phyloP scores from a whole-genome alignment of 2,329 filamentous ascomycete species.

The Fusarium sp. region DNA sequence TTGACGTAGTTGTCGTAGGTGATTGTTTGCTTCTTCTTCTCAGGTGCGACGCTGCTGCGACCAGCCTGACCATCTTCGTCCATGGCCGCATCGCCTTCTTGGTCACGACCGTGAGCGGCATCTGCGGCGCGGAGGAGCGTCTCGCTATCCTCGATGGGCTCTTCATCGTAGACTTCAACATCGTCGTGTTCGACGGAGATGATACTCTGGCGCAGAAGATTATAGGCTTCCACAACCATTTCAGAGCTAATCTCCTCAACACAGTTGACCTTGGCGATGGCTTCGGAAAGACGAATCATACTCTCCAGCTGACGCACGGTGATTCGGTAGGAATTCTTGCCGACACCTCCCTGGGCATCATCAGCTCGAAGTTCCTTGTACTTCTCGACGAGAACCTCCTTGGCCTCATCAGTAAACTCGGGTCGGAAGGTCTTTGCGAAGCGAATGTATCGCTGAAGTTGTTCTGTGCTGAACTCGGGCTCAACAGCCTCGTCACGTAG shows the following conservation, averaged over 20 bases:
- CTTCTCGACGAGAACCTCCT: conserved; percentile 84
- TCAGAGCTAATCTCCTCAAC: conserved; percentile 86
- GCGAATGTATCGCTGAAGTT: conserved; percentile 95
- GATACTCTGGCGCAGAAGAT: conserved; percentile 91
- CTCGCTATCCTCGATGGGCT: conserved; percentile 59
- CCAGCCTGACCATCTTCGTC: conserved; percentile 55
- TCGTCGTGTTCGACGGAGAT: conserved; percentile 99
- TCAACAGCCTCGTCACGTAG: conserved; percentile 90
- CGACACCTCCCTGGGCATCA: conserved; percentile 92
- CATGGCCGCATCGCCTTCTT: conserved; percentile 61
- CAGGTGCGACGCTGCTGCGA: conserved; percentile 53
- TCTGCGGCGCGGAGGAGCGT: conserved; percentile 58
- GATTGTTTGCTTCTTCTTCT: conserved; percentile 81
- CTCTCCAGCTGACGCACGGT: conserved; percentile 96
- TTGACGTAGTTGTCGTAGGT: conserved; percentile 95
- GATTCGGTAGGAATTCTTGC: conserved; percentile 95
- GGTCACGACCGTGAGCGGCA: conserved; percentile 59
- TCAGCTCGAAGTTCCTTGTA: conserved; percentile 96
- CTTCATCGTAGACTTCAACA: conserved; percentile 87
- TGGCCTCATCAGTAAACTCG: conserved; percentile 89
- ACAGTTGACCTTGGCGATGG: conserved; percentile 98
- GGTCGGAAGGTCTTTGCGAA: conserved; percentile 96
- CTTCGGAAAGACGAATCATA: conserved; percentile 94
- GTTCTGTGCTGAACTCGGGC: conserved; percentile 95
- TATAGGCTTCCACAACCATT: conserved; percentile 93